Evolutionary conservation across 2,329 filamentous ascomycete species (phyloP).

Genomic region (Myriosclerotinia scirpicola): DNA sequence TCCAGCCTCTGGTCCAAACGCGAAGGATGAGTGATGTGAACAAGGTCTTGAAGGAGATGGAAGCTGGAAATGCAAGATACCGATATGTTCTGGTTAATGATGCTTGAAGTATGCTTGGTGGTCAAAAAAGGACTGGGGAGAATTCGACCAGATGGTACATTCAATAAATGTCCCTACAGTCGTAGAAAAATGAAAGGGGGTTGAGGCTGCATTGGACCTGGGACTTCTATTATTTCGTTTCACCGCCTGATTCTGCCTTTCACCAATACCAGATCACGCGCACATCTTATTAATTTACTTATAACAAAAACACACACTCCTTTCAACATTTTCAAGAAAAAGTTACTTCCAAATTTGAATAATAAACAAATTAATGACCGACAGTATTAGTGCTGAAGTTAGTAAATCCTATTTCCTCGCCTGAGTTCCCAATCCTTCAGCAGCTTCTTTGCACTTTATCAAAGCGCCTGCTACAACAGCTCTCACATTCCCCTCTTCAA

Average conservation of each 20-base stretch:
- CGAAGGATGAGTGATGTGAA: constrained; percentile 59
- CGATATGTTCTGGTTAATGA: constrained; percentile 51
- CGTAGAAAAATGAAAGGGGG: not conserved
- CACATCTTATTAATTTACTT: not conserved
- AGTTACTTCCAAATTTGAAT: not conserved
- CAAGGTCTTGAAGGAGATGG: constrained; percentile 56
- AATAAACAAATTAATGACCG: not conserved
- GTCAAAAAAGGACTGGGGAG: not conserved
- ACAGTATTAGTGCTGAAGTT: not conserved
- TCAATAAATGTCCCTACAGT: not conserved
- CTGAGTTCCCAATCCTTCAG: constrained; percentile 10
- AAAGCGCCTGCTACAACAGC: constrained; percentile 12
- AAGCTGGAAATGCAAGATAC: constrained; percentile 55
- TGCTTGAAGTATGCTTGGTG: constrained; percentile 26
- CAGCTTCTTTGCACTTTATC: constrained; percentile 20
- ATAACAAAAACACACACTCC: not conserved
- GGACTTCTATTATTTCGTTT: not conserved
- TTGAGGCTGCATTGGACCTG: not conserved
- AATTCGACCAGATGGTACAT: not conserved
- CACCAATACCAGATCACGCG: not conserved
- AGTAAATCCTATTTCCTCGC: not conserved
- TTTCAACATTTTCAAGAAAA: not conserved
- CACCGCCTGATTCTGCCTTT: not conserved
- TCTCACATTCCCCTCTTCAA: constrained; percentile 17
- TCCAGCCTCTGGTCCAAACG: constrained; percentile 58